Conservation (phyloP, 495 filamentous ascomycete genomes). For the Geoglossum glabrum region DNA sequence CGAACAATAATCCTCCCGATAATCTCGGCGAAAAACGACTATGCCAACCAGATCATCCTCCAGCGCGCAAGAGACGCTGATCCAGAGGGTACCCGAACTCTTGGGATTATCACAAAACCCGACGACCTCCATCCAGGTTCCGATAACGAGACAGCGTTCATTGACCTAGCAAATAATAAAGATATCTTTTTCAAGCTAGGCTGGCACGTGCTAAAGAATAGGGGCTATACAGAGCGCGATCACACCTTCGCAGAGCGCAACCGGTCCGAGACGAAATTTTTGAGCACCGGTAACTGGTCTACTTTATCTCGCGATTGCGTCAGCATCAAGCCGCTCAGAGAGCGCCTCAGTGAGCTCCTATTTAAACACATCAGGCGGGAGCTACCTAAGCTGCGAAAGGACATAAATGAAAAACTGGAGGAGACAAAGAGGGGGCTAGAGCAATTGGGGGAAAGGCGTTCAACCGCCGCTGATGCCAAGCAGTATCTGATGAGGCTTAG, state of each 20-base stretch:
- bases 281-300: conserved; percentile 13
- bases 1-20: conserved; percentile 39
- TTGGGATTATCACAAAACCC: conserved; percentile 41
- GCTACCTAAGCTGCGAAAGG: conserved; percentile 11
- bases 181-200: conserved; percentile 41
- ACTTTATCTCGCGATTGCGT: conserved; percentile 9
- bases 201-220: conserved; percentile 50
- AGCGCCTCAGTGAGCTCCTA: conserved; percentile 14
- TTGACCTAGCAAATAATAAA: conserved; percentile 36
- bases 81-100: conserved; percentile 25
- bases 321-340: conserved; percentile 15
- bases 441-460: conserved; percentile 9
- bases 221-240: conserved; percentile 22
- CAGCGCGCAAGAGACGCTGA: conserved; percentile 24
- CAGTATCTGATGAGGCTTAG: conserved; percentile 1
- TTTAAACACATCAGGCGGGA: conserved; percentile 15
- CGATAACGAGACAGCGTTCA: conserved; percentile 27
- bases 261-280: conserved; percentile 21
- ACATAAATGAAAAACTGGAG: conserved; percentile 9
- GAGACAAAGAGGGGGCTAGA: background rate
- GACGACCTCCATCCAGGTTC: conserved; percentile 27
- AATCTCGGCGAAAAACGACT: conserved; percentile 30
- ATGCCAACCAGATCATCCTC: conserved; percentile 29
- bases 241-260: conserved; percentile 17
- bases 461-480: background rate